Conservation (phyloP, 1,284 basidiomycete genomes). For the Marasmius fiardii region DNA sequence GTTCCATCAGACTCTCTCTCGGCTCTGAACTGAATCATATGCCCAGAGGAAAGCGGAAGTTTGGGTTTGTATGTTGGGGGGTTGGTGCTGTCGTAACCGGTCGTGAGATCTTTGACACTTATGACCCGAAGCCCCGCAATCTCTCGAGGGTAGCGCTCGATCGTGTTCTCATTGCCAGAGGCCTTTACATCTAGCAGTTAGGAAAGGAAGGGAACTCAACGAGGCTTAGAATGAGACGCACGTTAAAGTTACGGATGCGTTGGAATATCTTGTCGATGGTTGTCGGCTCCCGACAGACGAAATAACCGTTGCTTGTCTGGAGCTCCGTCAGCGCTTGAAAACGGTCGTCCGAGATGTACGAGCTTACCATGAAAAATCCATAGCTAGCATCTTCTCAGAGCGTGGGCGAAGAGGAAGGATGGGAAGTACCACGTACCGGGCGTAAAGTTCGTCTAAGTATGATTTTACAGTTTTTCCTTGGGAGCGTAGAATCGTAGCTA, state of each 20-base stretch:
- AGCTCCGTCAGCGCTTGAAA: neutral
- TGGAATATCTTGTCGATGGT: slow-evolving; percentile 68
- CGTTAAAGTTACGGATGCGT: slow-evolving; percentile 57
- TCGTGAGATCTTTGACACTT: slow-evolving; percentile 70
- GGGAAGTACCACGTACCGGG: slow-evolving; percentile 38
- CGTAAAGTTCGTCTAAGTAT: slow-evolving; percentile 65
- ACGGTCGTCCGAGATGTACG: slow-evolving; percentile 16
- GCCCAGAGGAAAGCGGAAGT: slow-evolving; percentile 72
- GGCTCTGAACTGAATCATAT: slow-evolving; percentile 81
- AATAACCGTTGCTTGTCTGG: slow-evolving; percentile 82
- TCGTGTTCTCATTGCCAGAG: neutral
- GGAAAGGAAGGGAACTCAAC: slow-evolving; percentile 6
- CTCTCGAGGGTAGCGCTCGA: slow-evolving; percentile 46
- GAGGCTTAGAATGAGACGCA: slow-evolving; percentile 23
- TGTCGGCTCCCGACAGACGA: slow-evolving; percentile 62
- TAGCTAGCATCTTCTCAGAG: slow-evolving; percentile 27
- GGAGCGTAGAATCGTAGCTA: slow-evolving; percentile 47
- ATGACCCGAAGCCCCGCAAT: slow-evolving; percentile 62
- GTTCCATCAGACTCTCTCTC: slow-evolving; percentile 37
- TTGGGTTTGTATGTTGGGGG: slow-evolving; percentile 60
- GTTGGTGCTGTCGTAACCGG: slow-evolving; percentile 69
- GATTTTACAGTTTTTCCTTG: slow-evolving; percentile 51
- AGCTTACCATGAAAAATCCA: slow-evolving; percentile 54
- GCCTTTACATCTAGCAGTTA: neutral
- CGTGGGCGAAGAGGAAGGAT: neutral